Base-by-base conservation (phyloP, 202 grass and related monocot genomes). In the Carex arenaria region DNA sequence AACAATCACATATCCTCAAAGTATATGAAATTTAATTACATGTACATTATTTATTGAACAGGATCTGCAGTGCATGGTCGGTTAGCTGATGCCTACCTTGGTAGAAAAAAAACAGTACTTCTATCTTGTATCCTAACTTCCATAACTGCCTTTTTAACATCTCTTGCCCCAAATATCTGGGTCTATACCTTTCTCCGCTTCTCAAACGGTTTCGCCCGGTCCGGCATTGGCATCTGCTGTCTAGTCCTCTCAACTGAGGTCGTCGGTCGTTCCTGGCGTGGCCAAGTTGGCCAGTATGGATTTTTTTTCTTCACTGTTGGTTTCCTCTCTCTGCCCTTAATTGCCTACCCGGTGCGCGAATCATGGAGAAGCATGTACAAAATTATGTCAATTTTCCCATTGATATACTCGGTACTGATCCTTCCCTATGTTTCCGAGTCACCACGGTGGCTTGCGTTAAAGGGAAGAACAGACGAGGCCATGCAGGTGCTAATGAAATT, bases 271-370 rank as follows among this genome's bases (percentile, higher is more conserved):
- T 80, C 79, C 26, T 90, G 85, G 88, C 81, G 88, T 5, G 85
- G 88, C 62, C 88, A 90, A 38, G 88, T 90, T 34, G 88, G 88
- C n/a, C 88, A 90, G 20, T 90, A 87, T 15, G 88, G 88, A 14
- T 90, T 90, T 75, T 84, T 90, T 75, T 90, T 90, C 75, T 90
- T 90, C 81, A 87, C 88, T 49, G 4, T 87, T 15, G 85, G 88
- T 4, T 90, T 90, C 62, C 77, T 90, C 36, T 90, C 88, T 61
- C 85, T 90, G 5, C 88, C 85, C 17, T 5, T 85, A 57, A 82
- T 90, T 9, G 82, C 82, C 2, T 90, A 90, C 61, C 88, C 88
- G 9, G 47, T 68, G 7, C 51, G 85, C 14, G 62, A 69, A 62
- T 87, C 85, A 47, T 90, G 88, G 88, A 80, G 88, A 47, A 70